Base-by-base conservation (phyloP, 345 rosid species). In the Eucalyptus albens region DNA sequence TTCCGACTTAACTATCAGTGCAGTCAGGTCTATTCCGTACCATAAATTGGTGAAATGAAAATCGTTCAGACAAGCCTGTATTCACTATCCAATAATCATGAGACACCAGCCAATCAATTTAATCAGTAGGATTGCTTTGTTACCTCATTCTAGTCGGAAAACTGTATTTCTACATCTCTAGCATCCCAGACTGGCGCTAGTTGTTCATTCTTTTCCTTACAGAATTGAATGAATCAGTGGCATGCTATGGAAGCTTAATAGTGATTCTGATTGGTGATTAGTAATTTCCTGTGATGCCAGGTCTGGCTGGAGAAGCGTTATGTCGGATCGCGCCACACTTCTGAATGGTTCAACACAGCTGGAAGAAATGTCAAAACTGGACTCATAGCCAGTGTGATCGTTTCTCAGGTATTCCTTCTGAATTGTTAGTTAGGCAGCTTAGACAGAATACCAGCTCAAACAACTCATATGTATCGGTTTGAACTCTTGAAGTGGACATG, bases 301-400 rank as follows among this genome's bases (percentile, higher is more conserved):
- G 99, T 97, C 42, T 97, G 98, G 98, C 90, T 97, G 85, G 99
- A 97, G 92, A 96, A 95, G 91, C 90, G 98, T 89, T 97, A 97
- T 77, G 96, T 97, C 12, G 99, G 99, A 29, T 94, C 97, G 27
- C 91, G 91, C 42, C 99, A 96, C 88, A 96, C 99, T 31, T 97
- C 99, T 3, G 99, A 97, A 87, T 97, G 99, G 99, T 97, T 97
- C 94, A 97, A 97, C 93, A 97, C 99, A 5, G 99, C 99, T 16
- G 99, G 99, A 89, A 93, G 99, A 94, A 97, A 95, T 88, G 99
- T 97, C 31, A 97, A 96, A 90, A 97, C 99, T 26, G 99, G 99
- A 89, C 97, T 97, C 65, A 97, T 97, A 87, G 99, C 99, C 10
- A 95, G 97, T 91, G 99, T 97, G 49, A 96, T 97, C 89, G 99